A percentile compares a stretch with the other conserved stretches of the same genome.
Evolutionary conservation across 1,284 basidiomycete genomes (phyloP).

Genomic region (Microbotryum violaceum): DNA sequence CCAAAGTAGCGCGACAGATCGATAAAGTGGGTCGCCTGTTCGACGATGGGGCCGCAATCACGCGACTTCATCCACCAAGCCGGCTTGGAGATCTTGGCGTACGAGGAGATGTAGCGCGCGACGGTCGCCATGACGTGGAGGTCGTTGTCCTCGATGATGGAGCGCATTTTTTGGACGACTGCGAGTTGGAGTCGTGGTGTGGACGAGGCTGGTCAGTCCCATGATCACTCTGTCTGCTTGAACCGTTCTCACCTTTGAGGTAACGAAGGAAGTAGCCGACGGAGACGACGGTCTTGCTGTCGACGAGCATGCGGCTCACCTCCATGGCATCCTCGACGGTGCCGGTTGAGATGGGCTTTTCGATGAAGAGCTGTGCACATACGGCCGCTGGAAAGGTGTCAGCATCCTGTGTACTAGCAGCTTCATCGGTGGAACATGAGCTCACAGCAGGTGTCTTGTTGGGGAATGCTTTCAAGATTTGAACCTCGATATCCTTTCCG

Average conservation of each 20-base stretch:
- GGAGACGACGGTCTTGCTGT: slow-evolving; percentile 70
- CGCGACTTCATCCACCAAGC: slow-evolving; percentile 95
- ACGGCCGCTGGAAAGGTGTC: background rate
- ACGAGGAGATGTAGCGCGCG: slow-evolving; percentile 90
- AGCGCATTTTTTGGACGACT: slow-evolving; percentile 96
- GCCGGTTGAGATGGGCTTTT: slow-evolving; percentile 36
- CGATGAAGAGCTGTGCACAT: slow-evolving; percentile 32
- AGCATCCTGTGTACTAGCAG: background rate
- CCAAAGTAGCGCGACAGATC: slow-evolving; percentile 68
- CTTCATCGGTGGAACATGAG: no score
- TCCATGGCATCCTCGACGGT: slow-evolving; percentile 41
- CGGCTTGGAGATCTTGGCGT: slow-evolving; percentile 68
- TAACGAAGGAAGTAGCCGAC: slow-evolving; percentile 91
- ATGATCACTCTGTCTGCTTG: background rate
- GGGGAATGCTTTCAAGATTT: slow-evolving; percentile 83
- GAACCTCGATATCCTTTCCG: slow-evolving; percentile 80
- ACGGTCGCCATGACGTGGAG: slow-evolving; percentile 96
- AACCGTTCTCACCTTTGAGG: slow-evolving; percentile 50
- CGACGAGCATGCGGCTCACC: slow-evolving; percentile 85
- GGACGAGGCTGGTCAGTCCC: background rate
- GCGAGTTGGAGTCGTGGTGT: background rate
- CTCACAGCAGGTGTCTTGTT: slow-evolving; percentile 27
- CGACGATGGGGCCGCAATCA: slow-evolving; percentile 84
- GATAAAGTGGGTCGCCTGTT: slow-evolving; percentile 83
- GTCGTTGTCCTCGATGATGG: slow-evolving; percentile 88